Percentiles rank a stretch among this genome's conserved stretches.
Conservation (phyloP, 2,329 filamentous ascomycete genomes). For the Curvularia hawaiiensis region DNA sequence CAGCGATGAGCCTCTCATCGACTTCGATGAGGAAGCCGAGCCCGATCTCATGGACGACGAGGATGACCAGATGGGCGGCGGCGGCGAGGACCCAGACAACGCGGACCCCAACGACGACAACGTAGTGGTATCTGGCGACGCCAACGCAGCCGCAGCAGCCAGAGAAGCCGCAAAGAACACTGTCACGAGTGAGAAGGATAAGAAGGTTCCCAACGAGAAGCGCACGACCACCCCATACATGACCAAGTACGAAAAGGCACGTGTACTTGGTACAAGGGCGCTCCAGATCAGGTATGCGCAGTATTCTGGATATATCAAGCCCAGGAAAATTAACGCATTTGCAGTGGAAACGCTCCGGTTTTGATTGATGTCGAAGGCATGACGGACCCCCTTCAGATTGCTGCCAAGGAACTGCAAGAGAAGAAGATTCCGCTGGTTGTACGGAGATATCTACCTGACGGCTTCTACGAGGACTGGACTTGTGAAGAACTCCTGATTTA, state of each 20-base stretch:
- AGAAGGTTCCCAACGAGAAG: constrained; percentile 88
- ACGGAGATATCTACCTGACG: constrained; percentile 92
- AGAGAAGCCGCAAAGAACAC: constrained; percentile 57
- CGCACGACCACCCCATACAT: constrained; percentile 96
- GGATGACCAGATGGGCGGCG: constrained; percentile 56
- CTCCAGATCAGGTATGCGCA: constrained; percentile 85
- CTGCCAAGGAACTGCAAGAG: constrained; percentile 94
- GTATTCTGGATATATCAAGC: background rate
- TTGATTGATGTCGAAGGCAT: constrained; percentile 96
- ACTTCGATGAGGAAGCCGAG: constrained; percentile 66
- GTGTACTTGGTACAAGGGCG: constrained; percentile 90
- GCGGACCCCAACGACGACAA: constrained; percentile 45
- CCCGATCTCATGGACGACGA: constrained; percentile 68
- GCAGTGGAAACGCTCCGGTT: constrained; percentile 95
- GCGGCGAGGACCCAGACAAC: constrained; percentile 42
- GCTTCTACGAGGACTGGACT: constrained; percentile 99
- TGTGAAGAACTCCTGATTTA: constrained; percentile 82
- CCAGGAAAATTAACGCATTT: constrained; percentile 21
- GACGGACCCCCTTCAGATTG: constrained; percentile 96
- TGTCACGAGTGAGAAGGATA: constrained; percentile 67
- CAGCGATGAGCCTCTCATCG: constrained; percentile 46
- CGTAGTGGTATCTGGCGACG: constrained; percentile 57
- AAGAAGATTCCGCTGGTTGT: constrained; percentile 99
- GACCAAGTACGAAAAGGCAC: constrained; percentile 98
- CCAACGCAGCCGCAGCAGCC: constrained; percentile 53